These are phyloP conservation scores for Quercus parvula DNA, from an alignment of 306 rosid species.

Conservation along the genomic window DNA sequence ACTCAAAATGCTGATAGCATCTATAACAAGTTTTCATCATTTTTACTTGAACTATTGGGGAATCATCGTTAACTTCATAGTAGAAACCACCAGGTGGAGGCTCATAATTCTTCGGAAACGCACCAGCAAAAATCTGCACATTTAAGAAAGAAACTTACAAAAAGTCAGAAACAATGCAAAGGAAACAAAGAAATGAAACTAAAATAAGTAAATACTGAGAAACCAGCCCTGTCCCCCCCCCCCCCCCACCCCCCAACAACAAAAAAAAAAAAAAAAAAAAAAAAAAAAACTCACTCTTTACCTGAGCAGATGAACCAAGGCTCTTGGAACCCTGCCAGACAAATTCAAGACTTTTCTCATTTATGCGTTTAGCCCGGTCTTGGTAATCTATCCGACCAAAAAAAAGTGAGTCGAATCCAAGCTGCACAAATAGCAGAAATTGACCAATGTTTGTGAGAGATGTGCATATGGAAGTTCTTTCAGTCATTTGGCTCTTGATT, in stretches of 20 bases:
- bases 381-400: slow-evolving; percentile 85
- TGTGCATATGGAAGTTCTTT: too few species aligned
- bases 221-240: too few species aligned
- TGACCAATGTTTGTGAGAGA: background rate
- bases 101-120: slow-evolving; percentile 51
- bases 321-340: slow-evolving; percentile 76
- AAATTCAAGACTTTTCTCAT: slow-evolving; percentile 71
- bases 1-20: slow-evolving; percentile 8
- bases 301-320: slow-evolving; percentile 76
- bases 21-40: slow-evolving; percentile 21
- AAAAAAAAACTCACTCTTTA: slow-evolving; percentile 19
- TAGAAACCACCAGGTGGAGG: slow-evolving; percentile 55
- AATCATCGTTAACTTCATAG: slow-evolving; percentile 52
- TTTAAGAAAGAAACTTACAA: background rate
- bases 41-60: slow-evolving; percentile 51
- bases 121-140: slow-evolving; percentile 50
- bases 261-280: background rate
- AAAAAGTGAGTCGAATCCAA: slow-evolving; percentile 75
- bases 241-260: background rate
- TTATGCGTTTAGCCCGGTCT: slow-evolving; percentile 66
- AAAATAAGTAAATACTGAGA: background rate
- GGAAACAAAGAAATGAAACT: background rate
- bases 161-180: slow-evolving; percentile 1
- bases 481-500: background rate
- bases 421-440: slow-evolving; percentile 30